Conservation (phyloP, 345 rosid genomes). For the Rhodamnia rubescens region DNA sequence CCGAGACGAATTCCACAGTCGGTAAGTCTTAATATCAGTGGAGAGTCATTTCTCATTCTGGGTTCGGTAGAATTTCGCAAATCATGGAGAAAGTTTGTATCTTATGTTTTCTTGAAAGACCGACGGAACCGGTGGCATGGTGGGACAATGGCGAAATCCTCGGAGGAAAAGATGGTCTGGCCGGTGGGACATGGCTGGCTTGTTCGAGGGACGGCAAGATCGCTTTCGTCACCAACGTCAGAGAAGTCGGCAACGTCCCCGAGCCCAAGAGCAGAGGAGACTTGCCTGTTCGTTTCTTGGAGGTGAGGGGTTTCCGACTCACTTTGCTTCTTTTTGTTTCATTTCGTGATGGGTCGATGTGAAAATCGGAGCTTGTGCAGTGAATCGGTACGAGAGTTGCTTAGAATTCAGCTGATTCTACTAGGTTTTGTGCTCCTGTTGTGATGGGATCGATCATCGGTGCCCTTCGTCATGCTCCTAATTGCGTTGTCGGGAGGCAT, state of each 20-base stretch:
- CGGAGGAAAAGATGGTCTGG: constrained; percentile 66
- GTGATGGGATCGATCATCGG: neutral
- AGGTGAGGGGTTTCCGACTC: constrained; percentile 14
- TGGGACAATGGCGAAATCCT: constrained; percentile 49
- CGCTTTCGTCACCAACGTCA: constrained; percentile 65
- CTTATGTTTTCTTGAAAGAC: constrained; percentile 19
- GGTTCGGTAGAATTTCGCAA: neutral
- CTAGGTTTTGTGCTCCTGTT: neutral
- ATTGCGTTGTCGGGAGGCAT: neutral
- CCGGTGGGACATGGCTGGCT: constrained; percentile 84
- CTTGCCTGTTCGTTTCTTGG: constrained; percentile 57
- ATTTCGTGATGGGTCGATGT: neutral
- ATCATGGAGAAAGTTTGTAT: neutral
- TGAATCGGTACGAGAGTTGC: neutral
- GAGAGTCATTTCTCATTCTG: neutral
- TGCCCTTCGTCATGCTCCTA: neutral
- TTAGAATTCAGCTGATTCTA: neutral
- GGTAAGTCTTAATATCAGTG: constrained; percentile 13
- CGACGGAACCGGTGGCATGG: constrained; percentile 57
- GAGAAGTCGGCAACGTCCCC: constrained; percentile 29
- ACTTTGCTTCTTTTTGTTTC: constrained; percentile 4
- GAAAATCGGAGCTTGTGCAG: neutral
- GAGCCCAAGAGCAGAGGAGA: constrained; percentile 49
- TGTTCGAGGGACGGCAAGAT: constrained; percentile 44
- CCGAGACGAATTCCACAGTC: constrained; percentile 61